Evolutionary conservation across 2,329 filamentous ascomycete species (phyloP), one percentile per base, ranked within the genome.

Genomic region (Verticillium nonalfalfae): DNA sequence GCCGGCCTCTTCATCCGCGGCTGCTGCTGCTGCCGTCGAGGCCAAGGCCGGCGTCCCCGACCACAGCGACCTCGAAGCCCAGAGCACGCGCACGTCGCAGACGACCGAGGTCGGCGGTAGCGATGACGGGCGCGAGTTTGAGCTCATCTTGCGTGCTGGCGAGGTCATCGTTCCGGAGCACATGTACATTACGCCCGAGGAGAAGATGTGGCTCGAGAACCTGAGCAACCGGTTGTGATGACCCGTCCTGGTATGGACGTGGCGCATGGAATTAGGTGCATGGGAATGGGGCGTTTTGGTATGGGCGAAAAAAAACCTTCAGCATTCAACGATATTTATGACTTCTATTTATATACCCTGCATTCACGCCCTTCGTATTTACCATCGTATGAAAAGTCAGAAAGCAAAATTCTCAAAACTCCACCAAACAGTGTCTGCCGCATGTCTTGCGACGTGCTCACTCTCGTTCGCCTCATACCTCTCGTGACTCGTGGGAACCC

Each of bases 141-240:
- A 76, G 52, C 68, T 77, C 34, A 74, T 78, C 1, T 73, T 78
- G 57, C 71, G 69, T 50, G 68, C 69, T 0, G 75, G 75, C 1
- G 65, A 68, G 26, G 66, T 78, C 1, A 62, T 74, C 9, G 61
- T 78, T 9, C 75, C 75, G 1, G 66, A 71, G 7, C 67, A 74
- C 60, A 65, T 77, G 63, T 74, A 68, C 52, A 68, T 78, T 21
- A 74, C 70, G 60, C 74, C 73, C 15, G 75, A 78, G 21, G 75
- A 78, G 66, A 60, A 69, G 21, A 68, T 73, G 58, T 59, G 74
- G 11, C 60, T 78, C 36, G 74, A 77, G 64, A 70, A 69, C 21
- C 67, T 78, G 62, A 70, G 72, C 56, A 71, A 71, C 40, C 66
- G 74, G 26, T 62, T 76, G 45, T 76, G 58, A 26, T 26, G 3